These are phyloP conservation scores for Monosporascus sp. DNA, from an alignment of 2,329 filamentous ascomycete genomes.

Conservation along the genomic window DNA sequence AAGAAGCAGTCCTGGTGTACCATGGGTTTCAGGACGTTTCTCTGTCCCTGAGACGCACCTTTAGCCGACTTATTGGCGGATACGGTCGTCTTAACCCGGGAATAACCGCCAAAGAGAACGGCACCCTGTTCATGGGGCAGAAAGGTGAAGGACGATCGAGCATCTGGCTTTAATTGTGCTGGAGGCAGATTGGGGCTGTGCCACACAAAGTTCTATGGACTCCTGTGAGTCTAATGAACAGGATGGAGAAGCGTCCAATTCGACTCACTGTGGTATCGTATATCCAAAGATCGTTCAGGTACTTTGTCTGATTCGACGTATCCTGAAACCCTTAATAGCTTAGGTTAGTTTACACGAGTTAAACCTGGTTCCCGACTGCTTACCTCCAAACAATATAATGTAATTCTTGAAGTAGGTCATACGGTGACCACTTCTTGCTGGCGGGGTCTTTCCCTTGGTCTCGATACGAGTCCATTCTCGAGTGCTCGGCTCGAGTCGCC, in stretches of 20 bases:
- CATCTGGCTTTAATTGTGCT: constrained; percentile 80
- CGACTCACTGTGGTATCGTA: constrained; percentile 65
- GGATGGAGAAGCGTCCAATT: background rate
- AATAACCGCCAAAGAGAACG: constrained; percentile 90
- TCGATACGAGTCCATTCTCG: constrained; percentile 92
- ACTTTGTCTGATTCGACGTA: constrained; percentile 90
- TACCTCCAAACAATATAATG: constrained; percentile 82
- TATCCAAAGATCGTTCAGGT: constrained; percentile 88
- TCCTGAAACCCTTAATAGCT: constrained; percentile 69
- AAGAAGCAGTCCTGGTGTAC: constrained; percentile 96
- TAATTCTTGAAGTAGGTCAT: constrained; percentile 99
- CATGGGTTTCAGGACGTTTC: constrained; percentile 76
- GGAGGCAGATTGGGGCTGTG: constrained; percentile 68
- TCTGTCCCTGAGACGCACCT: constrained; percentile 54
- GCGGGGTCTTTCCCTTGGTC: constrained; percentile 68
- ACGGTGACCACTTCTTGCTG: constrained; percentile 83
- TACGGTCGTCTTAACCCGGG: constrained; percentile 72
- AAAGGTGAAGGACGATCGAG: constrained; percentile 86
- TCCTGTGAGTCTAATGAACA: constrained; percentile 7
- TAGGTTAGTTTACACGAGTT: constrained; percentile 7
- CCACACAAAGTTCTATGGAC: constrained; percentile 69
- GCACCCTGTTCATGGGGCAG: constrained; percentile 87
- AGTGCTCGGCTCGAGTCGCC: constrained; percentile 77
- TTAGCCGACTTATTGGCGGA: constrained; percentile 58
- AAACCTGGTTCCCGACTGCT: background rate